Evolutionary conservation across 352 stramenopile species (phyloP).

Genomic region (Globisporangium abappressorium): DNA sequence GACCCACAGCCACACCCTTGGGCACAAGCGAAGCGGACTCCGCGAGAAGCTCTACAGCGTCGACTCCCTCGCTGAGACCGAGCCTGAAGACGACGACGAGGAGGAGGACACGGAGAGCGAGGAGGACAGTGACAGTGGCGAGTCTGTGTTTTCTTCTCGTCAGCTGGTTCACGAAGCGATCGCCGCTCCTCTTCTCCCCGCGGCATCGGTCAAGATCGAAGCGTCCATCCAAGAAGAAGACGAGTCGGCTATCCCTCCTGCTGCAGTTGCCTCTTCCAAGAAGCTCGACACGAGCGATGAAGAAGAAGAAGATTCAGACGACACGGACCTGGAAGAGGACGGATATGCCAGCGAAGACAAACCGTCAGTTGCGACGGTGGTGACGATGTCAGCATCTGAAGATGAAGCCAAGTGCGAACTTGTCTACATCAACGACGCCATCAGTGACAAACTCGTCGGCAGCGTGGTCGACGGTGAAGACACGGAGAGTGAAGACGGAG

Average conservation of each 20-base stretch:
- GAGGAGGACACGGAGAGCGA: constrained; percentile 31
- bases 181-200: background rate
- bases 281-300: background rate
- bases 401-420: background rate
- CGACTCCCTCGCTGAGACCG: constrained; percentile 34
- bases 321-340: constrained; percentile 6
- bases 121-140: constrained; percentile 19
- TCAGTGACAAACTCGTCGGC: background rate
- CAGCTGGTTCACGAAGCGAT: constrained; percentile 22
- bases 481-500: constrained; percentile 18
- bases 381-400: background rate
- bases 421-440: background rate
- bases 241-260: background rate
- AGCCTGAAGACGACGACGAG: constrained; percentile 28
- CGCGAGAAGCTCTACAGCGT: constrained; percentile 31
- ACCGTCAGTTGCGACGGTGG: background rate
- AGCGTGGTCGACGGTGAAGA: constrained; percentile 13
- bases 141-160: constrained; percentile 6
- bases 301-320: constrained; percentile 2
- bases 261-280: background rate
- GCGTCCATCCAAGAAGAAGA: constrained; percentile 6
- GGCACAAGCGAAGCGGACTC: constrained; percentile 1
- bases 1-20: background rate
- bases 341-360: background rate
- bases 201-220: background rate